Base-by-base conservation (phyloP, 805 yeast species). In the Candida maesae region DNA sequence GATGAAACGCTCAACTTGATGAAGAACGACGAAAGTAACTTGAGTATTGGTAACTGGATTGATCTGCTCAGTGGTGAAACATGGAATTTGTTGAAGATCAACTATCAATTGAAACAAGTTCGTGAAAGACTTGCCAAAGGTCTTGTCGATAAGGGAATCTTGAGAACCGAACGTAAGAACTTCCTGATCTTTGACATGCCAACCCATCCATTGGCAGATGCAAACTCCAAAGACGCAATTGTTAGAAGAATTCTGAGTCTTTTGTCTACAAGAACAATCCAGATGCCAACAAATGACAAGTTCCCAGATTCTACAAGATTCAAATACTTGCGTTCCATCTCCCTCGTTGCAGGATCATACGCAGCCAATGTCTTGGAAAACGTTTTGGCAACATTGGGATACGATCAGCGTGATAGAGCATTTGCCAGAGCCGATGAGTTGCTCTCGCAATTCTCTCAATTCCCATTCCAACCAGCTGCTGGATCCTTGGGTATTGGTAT, bases 341-440 rank as follows among this genome's bases (percentile, higher is more conserved):
- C 93, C 18, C 74, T 93, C 50, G 87, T 88, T 15, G 81, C 90
- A 54, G 95, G 95, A 14, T 79, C 96, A 15, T 88, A 87, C 59
- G 97, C 98, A 21, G 99, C 97, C 32, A 93, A 89, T 60, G 99
- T 93, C 11, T 74, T 93, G 52, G 99, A 93, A 55, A 93, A 91
- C 59, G 91, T 88, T 4, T 70, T 90, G 44, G 70, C 79, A 33
- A 71, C 81, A 21, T 70, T 90, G 47, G 82, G 81, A 51, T 89
- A 87, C 61, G 96, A 88, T 52, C 84, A 80, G 50, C 78, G 98
- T 54, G 99, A 93, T 63, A 80, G 82, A 53, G 97, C 97, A 1
- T 84, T 90, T 62, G 79, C 85, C 4, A 76, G 96, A 58, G 96
- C 96, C n/a, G 98, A 93, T 58, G 98, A 91, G 60, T 64, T 93